Conservation (phyloP, 1,284 basidiomycete genomes). For the Ustilago shanxiensis region DNA sequence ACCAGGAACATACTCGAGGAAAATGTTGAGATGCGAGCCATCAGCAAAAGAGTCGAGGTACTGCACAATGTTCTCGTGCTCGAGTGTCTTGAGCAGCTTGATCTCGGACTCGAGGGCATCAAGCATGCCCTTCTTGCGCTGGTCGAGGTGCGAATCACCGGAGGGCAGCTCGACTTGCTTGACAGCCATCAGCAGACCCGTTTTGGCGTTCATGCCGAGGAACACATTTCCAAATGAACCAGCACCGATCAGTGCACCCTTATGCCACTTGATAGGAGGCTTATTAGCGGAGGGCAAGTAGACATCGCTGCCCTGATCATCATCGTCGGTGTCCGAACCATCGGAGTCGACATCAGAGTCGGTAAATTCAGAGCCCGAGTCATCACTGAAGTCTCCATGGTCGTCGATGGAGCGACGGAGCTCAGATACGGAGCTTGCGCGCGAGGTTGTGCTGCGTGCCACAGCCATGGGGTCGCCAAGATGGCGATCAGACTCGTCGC, state of each 20-base stretch:
- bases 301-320: slow-evolving; percentile 27
- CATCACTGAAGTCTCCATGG: slow-evolving; percentile 39
- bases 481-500: slow-evolving; percentile 57
- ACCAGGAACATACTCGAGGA: slow-evolving; percentile 98
- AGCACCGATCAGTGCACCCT: slow-evolving; percentile 95
- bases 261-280: slow-evolving; percentile 93
- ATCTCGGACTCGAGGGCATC: slow-evolving; percentile 95
- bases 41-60: slow-evolving; percentile 76
- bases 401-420: slow-evolving; percentile 60
- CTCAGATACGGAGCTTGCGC: slow-evolving; percentile 48
- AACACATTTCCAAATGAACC: slow-evolving; percentile 75
- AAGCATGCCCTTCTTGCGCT: slow-evolving; percentile 94
- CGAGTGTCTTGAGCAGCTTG: slow-evolving; percentile 91
- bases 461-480: slow-evolving; percentile 56
- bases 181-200: slow-evolving; percentile 96
- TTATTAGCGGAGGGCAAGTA: slow-evolving; percentile 37
- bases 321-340: slow-evolving; percentile 38
- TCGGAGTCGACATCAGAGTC: slow-evolving; percentile 39
- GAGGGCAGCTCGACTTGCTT: slow-evolving; percentile 97
- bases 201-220: slow-evolving; percentile 95
- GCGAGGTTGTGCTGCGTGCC: slow-evolving; percentile 41
- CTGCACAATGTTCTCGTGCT: slow-evolving; percentile 98
- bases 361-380: slow-evolving; percentile 52
- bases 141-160: slow-evolving; percentile 87
- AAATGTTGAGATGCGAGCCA: slow-evolving; percentile 85